Evolutionary conservation across 106 monocot species (phyloP), one percentile per base, ranked within the genome.

Genomic region (Alisma plantagoaquatica): DNA sequence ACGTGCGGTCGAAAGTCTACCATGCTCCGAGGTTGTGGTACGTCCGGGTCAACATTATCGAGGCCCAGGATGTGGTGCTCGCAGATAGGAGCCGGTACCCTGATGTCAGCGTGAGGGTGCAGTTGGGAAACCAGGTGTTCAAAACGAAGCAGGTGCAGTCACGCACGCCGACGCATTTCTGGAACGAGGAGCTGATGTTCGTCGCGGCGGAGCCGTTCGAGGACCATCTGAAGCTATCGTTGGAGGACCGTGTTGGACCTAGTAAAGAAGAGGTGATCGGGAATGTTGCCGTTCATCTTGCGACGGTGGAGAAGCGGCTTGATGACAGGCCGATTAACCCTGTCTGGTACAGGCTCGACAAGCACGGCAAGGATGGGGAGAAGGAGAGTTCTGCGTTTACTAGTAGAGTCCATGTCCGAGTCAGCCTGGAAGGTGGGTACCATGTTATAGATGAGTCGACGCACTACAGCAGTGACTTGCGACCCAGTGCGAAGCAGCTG

Each of bases 151-250:
- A 15, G 6, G 17, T 38, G 0, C 59, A 49, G 7, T 16, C 38
- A 2, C 27, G 17, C n/a, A 68, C 25, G 10, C 7, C 28, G 3
- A 49, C 20, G 21, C 49, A 38, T 10, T 5, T 67, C 22, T 67
- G 67, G 67, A 67, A 67, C 17, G 67, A 67, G n/a, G 67, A 67
- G 29, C 23, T 57, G 23, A 57, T 67, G 67, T 67, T 67, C 33
- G 67, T 67, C 22, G 58, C 41, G 1, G 67, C 67, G 11, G 67
- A 67, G 31, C 67, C 67, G 4, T 57, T 67, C 26, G 67, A 67
- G 27, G 67, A 67, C 15, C 58, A 67, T 15, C 49, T 67, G 4
- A 48, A 22, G 19, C 3, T 67, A n/a, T 33, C 49, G 12, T 32
- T 62, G 21, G 48, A 51, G 31, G 62, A 62, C 23, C 31, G 58